Evolutionary conservation across 768 basidiomycete genomes (phyloP), one percentile per base, ranked within the genome.

Genomic region (Clavulina sp.): DNA sequence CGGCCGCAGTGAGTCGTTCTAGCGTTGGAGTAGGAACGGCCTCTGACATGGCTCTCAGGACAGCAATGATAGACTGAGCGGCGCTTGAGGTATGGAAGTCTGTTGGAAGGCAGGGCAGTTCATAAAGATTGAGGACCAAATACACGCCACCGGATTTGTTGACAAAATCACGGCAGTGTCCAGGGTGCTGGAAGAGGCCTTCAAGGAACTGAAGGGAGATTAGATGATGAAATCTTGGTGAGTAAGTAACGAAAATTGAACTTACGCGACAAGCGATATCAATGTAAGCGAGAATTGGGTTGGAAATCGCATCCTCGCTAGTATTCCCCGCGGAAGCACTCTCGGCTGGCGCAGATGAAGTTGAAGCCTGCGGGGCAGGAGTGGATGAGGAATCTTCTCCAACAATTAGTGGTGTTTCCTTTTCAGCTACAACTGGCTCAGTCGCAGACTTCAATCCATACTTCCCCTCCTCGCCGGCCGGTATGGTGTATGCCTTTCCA

Each of bases 121-220:
- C 75, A 30, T 91, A 80, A 38, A 96, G 70, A 57, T 75, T 73
- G 57, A 87, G 79, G 51, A 97, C 68, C 57, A 74, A 70, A 56
- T 78, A 69, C 36, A 96, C 71, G 46, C 86, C 78, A 59, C 91
- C 76, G 3, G 80, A 71, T 54, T 74, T 71, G 44, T 73, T 68
- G 54, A 95, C 77, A 63, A 96, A 96, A 58, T 96, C 93, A 57
- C 78, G 78, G 69, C 85, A 85, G 63, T 96, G 86, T 23, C 79
- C 77, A 1, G 78, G 72, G 61, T 93, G 91, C 59, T 92, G 89
- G 69, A 97, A 92, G 38, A 97, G 73, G 4, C 95, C 92, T 63
- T 92, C 88, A 50, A 92, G 72, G 65, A 95, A 92, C 87, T 92
- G 58, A 5, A 13, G 3, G n/a, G 2, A 33, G 47, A 55, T 24